Evolutionary conservation across 2,329 filamentous ascomycete species (phyloP), one percentile per base, ranked within the genome.

Genomic region (Botrytis pseudocinerea): DNA sequence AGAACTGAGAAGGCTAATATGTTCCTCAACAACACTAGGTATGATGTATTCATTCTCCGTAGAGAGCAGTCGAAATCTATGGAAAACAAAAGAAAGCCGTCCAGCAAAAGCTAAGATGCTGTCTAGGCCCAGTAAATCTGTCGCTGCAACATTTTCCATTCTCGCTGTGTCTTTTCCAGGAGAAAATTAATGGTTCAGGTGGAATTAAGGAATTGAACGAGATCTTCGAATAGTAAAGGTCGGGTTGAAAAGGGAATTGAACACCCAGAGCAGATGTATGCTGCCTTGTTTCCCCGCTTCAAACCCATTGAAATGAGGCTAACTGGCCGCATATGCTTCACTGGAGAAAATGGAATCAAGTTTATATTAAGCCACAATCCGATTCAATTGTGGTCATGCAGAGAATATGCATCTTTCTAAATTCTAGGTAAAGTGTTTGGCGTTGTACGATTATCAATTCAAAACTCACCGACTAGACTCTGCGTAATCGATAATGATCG

Each of bases 1-100:
- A 20, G 74, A 74, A 72, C 74, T 76, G 22, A 78, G 38, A 32
- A 77, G 70, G 51, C 74, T 75, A 18, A 73, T 72, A n/a, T 69
- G n/a, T 8, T 73, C 73, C n/a, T 78, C 75, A 40, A 79, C 74
- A 5, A 64, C 64, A 38, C 16, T 14, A 28, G 72, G 71, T 10
- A 70, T 38, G 25, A 7, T 61, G 1, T 68, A 42, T 0, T 70
- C 74, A 63, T 40, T 74, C 5, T 38, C 46, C 32, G 51, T 57
- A 57, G 51, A 57, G 7, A 66, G 46, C 4, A 77, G 51, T 2
- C 68, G 70, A 74, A 74, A 66, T 48, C 74, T 77, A 71, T 77
- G 74, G 20, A 78, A 74, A 35, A 78, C 74, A 1, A 42, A 42
- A 20, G 75, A 71, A 57, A 79, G 70, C 46, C 77, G 71, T 12